A percentile compares a stretch with the other conserved stretches of the same genome.
Evolutionary conservation across 1,139 yeast species (phyloP).

Genomic region (Suhomyces terraborum): DNA sequence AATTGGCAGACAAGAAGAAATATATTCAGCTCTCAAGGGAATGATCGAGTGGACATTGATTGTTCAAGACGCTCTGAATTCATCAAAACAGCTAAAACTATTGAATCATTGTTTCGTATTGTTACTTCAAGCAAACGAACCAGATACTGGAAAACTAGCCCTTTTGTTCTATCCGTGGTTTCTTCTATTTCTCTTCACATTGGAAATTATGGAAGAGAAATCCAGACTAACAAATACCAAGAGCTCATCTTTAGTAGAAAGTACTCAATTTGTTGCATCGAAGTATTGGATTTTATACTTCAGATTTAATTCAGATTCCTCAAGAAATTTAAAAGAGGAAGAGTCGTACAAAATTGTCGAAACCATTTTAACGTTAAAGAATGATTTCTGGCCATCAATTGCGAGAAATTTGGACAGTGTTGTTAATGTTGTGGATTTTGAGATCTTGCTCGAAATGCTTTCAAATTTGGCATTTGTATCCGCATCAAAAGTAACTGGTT

Average conservation of each 20-base stretch:
- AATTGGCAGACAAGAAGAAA: constrained; percentile 12
- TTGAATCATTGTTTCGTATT: constrained; percentile 19
- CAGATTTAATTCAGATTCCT: constrained; percentile 4
- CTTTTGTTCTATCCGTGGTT: constrained; percentile 26
- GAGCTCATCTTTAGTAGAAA: not conserved
- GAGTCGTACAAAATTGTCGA: constrained; percentile 22
- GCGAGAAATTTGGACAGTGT: constrained; percentile 20
- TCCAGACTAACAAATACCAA: not conserved
- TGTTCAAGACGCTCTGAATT: constrained; percentile 29
- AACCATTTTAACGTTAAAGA: constrained; percentile 15
- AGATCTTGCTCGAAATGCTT: constrained; percentile 19
- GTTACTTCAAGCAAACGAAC: constrained; percentile 9
- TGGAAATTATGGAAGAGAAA: constrained; percentile 9
- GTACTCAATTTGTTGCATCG: not conserved
- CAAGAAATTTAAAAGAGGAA: constrained; percentile 4
- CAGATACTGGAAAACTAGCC: constrained; percentile 4
- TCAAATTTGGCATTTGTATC: constrained; percentile 19
- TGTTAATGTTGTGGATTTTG: constrained; percentile 16
- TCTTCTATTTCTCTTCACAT: constrained; percentile 25
- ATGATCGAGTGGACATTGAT: constrained; percentile 38
- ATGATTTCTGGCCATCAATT: constrained; percentile 26
- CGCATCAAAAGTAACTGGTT: constrained; percentile 19
- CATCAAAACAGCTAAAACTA: constrained; percentile 16
- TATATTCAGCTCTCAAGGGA: constrained; percentile 25
- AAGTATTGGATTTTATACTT: constrained; percentile 18